Evolutionary conservation across 1,284 basidiomycete species (phyloP).

Genomic region (Heimioporus retisporus): DNA sequence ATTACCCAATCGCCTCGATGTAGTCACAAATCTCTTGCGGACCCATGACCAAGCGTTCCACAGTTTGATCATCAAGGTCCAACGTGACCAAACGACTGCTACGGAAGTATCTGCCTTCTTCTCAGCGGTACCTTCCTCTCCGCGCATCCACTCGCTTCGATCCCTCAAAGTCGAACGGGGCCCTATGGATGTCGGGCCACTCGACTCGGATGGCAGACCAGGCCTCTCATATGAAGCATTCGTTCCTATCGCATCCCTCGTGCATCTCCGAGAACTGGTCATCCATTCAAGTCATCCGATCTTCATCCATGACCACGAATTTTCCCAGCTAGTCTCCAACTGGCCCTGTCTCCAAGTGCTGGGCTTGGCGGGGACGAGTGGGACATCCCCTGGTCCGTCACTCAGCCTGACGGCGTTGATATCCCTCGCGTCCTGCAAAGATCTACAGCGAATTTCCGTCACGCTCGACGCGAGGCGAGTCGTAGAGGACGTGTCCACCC

Average conservation of each 20-base stretch:
- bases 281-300: slow-evolving; percentile 1
- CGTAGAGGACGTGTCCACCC: neutral
- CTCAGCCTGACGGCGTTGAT: neutral
- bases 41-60: slow-evolving; percentile 12
- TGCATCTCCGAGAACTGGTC: slow-evolving; percentile 9
- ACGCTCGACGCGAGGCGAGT: slow-evolving; percentile 7
- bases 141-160: slow-evolving; percentile 11
- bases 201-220: too few relatives aligned
- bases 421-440: neutral
- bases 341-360: slow-evolving; percentile 9
- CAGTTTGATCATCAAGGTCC: neutral
- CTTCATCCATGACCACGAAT: slow-evolving; percentile 4
- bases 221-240: neutral
- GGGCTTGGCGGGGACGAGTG: neutral
- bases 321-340: slow-evolving; percentile 3
- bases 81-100: neutral
- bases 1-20: neutral
- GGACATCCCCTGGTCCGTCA: neutral
- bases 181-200: neutral
- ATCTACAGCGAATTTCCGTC: neutral
- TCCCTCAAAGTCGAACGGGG: neutral
- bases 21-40: slow-evolving; percentile 8
- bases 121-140: slow-evolving; percentile 2
- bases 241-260: neutral
- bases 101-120: slow-evolving; percentile 9